Evolutionary conservation across 176 grass and related monocot genomes (phyloP).

Genomic region (Sorghum bicolor): DNA sequence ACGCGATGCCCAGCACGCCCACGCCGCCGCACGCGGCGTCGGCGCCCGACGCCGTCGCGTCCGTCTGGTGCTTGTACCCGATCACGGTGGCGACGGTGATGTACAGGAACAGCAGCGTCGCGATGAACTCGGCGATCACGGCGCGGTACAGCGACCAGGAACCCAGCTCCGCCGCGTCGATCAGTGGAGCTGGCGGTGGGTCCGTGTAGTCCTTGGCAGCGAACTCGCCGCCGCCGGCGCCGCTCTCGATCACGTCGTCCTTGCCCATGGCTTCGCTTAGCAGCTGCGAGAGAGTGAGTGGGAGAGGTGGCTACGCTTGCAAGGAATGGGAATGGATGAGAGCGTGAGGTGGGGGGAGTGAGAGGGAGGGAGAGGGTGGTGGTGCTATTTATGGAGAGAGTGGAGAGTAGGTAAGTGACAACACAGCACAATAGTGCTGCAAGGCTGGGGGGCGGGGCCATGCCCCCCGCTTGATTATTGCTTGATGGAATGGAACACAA

Average conservation of each 20-base stretch:
- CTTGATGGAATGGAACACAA: constrained; percentile 10
- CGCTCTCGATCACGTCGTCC: constrained; percentile 56
- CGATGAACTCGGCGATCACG: constrained; percentile 88
- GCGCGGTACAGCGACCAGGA: constrained; percentile 91
- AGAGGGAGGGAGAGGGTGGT: constrained; percentile 9
- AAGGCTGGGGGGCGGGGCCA: not conserved
- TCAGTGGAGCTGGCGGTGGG: constrained; percentile 65
- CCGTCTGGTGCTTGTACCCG: constrained; percentile 84
- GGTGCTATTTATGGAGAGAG: constrained; percentile 40
- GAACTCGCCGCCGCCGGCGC: constrained; percentile 41
- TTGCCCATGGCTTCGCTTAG: constrained; percentile 33
- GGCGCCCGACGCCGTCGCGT: not conserved
- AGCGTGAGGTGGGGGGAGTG: constrained; percentile 1
- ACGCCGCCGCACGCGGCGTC: constrained; percentile 71
- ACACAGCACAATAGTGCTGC: constrained; percentile 8
- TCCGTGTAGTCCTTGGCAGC: constrained; percentile 85
- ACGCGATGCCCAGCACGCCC: constrained; percentile 86
- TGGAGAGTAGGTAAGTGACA: constrained; percentile 40
- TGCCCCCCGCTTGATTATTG: not conserved
- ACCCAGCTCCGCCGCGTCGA: constrained; percentile 66
- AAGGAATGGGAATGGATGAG: not conserved
- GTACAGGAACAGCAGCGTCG: constrained; percentile 91
- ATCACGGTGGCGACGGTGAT: constrained; percentile 83
- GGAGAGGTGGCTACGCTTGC: not conserved
- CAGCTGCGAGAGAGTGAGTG: not conserved